Conservation (phyloP, 2,329 filamentous ascomycete genomes). For the Gremmenia infestans region DNA sequence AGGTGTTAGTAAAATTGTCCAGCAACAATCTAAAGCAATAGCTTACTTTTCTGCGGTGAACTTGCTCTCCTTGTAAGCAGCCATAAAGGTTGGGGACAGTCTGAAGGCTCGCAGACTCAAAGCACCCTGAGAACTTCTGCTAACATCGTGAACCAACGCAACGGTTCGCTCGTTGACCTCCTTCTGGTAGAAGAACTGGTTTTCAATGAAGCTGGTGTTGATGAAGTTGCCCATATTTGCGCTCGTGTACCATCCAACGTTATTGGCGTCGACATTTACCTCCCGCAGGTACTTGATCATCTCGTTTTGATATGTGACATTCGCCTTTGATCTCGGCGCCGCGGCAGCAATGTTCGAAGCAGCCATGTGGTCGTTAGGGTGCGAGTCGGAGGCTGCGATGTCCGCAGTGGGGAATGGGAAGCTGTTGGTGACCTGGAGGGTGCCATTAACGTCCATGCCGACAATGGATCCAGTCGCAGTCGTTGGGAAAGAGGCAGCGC, state of each 20-base stretch:
- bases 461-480: constrained; percentile 86
- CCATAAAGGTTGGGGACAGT: constrained; percentile 81
- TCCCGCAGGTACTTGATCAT: constrained; percentile 97
- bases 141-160: constrained; percentile 90
- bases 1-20: constrained; percentile 9
- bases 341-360: constrained; percentile 74
- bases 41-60: constrained; percentile 91
- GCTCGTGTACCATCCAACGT: constrained; percentile 97
- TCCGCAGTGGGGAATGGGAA: constrained; percentile 91
- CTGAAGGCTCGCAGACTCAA: constrained; percentile 88
- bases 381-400: constrained; percentile 58
- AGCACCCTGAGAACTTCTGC: constrained; percentile 87
- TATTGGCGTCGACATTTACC: constrained; percentile 97
- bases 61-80: constrained; percentile 89
- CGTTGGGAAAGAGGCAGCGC: constrained; percentile 80
- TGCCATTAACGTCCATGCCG: constrained; percentile 80
- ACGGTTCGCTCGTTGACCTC: constrained; percentile 81
- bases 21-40: background rate
- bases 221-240: constrained; percentile 98
- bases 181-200: constrained; percentile 96
- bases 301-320: constrained; percentile 82
- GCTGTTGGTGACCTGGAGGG: constrained; percentile 86
- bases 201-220: constrained; percentile 93
- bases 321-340: constrained; percentile 87
- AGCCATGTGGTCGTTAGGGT: constrained; percentile 62